A percentile compares a stretch with the other conserved stretches of the same genome.
These are phyloP conservation scores for Excoecaria cochinchinensis DNA, from an alignment of 345 rosid species.

Conservation along the genomic window DNA sequence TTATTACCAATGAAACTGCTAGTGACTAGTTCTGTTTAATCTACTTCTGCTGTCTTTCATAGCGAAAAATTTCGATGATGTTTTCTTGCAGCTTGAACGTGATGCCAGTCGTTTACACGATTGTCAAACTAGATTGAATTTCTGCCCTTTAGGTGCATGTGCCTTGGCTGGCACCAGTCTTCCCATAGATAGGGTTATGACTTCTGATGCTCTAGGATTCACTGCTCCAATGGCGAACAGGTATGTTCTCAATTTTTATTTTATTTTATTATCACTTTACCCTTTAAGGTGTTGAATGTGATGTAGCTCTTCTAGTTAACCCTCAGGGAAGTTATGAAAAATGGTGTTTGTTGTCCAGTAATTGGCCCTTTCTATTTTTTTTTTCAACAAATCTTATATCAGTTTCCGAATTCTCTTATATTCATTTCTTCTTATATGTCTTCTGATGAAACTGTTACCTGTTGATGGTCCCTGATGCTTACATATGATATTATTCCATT, in stretches of 20 bases:
- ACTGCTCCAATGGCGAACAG: conserved; percentile 91
- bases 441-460: background rate
- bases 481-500: background rate
- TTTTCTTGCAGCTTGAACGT: conserved; percentile 80
- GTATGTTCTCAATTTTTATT: conserved; percentile 31
- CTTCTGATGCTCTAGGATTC: conserved; percentile 71
- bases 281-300: background rate
- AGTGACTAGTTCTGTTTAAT: background rate
- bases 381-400: background rate
- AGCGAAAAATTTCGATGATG: background rate
- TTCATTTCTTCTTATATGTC: too few relatives aligned
- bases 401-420: background rate
- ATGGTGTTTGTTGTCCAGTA: background rate
- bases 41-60: background rate
- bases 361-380: background rate
- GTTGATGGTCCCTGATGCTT: background rate
- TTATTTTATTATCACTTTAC: background rate
- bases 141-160: conserved; percentile 93
- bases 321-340: background rate
- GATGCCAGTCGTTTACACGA: conserved; percentile 80
- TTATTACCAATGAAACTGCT: background rate
- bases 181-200: conserved; percentile 87
- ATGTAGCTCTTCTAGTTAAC: background rate
- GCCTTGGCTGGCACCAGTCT: conserved; percentile 96
- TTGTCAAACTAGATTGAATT: conserved; percentile 73